Evolutionary conservation across 352 stramenopile genomes (phyloP).

Genomic region (Globisporangium viniferum): DNA sequence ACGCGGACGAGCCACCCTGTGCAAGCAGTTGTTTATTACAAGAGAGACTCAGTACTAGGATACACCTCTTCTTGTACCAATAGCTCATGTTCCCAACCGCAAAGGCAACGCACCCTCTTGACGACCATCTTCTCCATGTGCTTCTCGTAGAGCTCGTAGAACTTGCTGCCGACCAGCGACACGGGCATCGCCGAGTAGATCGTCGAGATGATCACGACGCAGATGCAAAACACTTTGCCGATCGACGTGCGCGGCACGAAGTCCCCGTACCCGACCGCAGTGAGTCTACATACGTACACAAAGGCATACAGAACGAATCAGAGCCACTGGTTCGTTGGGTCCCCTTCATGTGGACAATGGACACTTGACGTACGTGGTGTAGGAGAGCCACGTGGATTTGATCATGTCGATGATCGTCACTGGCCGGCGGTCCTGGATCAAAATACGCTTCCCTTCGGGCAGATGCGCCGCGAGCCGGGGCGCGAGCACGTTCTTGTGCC

Average conservation of each 20-base stretch:
- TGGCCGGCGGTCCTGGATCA: slow-evolving; percentile 53
- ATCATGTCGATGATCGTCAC: slow-evolving; percentile 68
- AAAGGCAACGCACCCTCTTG: slow-evolving; percentile 35
- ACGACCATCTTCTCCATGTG: slow-evolving; percentile 61
- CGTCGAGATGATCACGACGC: slow-evolving; percentile 56
- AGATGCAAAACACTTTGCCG: slow-evolving; percentile 60
- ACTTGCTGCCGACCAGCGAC: slow-evolving; percentile 67
- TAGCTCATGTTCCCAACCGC: not conserved
- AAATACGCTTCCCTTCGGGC: slow-evolving; percentile 51
- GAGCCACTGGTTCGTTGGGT: not conserved
- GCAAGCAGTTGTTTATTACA: not conserved
- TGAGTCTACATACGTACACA: slow-evolving; percentile 33
- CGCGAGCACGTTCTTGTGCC: slow-evolving; percentile 51
- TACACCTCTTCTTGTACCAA: not conserved
- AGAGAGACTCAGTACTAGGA: not conserved
- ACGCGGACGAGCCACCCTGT: slow-evolving; percentile 53
- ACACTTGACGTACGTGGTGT: slow-evolving; percentile 39
- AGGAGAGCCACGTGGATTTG: slow-evolving; percentile 67
- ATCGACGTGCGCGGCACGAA: slow-evolving; percentile 56
- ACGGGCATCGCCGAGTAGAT: slow-evolving; percentile 80
- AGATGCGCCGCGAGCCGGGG: slow-evolving; percentile 30
- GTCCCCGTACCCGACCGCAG: slow-evolving; percentile 76
- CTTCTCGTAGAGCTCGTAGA: slow-evolving; percentile 67
- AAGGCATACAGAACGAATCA: not conserved
- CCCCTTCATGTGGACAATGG: not conserved